Evolutionary conservation across 257 asterid genomes (phyloP).

Genomic region (Echites panduratus): DNA sequence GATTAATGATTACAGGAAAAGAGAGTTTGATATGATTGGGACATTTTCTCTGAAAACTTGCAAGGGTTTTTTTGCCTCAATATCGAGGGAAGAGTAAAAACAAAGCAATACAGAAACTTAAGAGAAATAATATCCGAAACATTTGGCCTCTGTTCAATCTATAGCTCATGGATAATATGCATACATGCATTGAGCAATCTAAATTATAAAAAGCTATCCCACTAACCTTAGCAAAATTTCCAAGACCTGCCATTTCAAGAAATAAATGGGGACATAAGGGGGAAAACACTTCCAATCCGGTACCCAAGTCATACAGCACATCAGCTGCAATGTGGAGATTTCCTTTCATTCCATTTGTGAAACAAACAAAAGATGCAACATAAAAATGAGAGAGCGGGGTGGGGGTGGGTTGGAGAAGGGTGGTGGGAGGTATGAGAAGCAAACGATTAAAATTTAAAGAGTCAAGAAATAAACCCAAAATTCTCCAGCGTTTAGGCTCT

Average conservation of each 20-base stretch:
- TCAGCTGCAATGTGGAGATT: constrained; percentile 65
- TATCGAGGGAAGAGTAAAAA: too few relatives aligned
- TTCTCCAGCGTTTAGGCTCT: constrained; percentile 94
- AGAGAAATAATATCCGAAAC: not conserved
- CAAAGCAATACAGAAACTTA: not conserved
- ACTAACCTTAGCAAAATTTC: constrained; percentile 89
- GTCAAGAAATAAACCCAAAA: constrained; percentile 52
- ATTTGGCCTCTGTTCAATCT: not conserved
- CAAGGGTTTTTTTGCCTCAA: not conserved
- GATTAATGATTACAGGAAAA: not conserved
- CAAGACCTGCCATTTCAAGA: constrained; percentile 99
- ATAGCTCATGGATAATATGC: not conserved
- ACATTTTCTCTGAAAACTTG: not conserved
- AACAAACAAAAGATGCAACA: constrained; percentile 7
- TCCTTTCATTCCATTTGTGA: constrained; percentile 10
- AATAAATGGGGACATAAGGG: constrained; percentile 95
- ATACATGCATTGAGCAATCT: not conserved
- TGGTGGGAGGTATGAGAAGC: not conserved
- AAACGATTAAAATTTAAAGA: constrained; percentile 4
- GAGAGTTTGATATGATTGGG: not conserved
- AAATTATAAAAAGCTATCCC: not conserved
- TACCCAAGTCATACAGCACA: constrained; percentile 87
- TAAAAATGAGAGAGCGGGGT: too few relatives aligned
- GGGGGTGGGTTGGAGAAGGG: not conserved
- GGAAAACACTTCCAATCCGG: constrained; percentile 90